phyloP scores from a whole-genome alignment of 768 basidiomycete genomes.

The Trametes maxima region DNA sequence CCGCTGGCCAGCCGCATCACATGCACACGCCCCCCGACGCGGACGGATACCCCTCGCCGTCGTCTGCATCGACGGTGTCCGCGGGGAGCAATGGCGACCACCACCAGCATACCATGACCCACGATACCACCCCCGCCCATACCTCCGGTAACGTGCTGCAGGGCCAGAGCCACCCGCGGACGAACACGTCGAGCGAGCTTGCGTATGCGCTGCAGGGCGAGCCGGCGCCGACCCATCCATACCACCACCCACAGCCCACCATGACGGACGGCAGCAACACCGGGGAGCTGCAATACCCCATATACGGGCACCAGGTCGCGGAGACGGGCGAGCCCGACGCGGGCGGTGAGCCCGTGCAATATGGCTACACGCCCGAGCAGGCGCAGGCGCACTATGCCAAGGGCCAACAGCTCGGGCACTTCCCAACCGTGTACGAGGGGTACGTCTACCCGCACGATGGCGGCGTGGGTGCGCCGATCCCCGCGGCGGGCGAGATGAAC shows the following conservation, averaged over 20 bases:
- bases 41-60: constrained; percentile 24
- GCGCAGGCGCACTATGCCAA: constrained; percentile 14
- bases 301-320: not conserved
- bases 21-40: constrained; percentile 4
- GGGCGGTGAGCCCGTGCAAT: not conserved
- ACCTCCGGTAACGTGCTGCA: not conserved
- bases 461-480: not conserved
- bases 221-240: constrained; percentile 4
- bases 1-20: not conserved
- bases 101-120: constrained; percentile 11
- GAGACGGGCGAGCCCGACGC: not conserved
- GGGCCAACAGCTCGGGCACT: constrained; percentile 9
- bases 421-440: constrained; percentile 21
- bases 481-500: constrained; percentile 10
- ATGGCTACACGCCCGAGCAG: constrained; percentile 18
- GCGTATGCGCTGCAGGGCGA: constrained; percentile 23
- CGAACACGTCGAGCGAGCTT: constrained; percentile 24
- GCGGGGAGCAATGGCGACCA: constrained; percentile 17
- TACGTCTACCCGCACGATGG: constrained; percentile 11
- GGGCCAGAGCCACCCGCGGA: constrained; percentile 7
- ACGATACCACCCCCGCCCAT: constrained; percentile 10
- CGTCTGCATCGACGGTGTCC: constrained; percentile 22
- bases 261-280: not conserved
- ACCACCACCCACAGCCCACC: not conserved
- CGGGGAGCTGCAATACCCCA: constrained; percentile 13